Percentiles rank a stretch among this genome's conserved stretches.
Evolutionary conservation across 2,329 filamentous ascomycete species (phyloP).

Genomic region (Malbranchea cinnamomea): DNA sequence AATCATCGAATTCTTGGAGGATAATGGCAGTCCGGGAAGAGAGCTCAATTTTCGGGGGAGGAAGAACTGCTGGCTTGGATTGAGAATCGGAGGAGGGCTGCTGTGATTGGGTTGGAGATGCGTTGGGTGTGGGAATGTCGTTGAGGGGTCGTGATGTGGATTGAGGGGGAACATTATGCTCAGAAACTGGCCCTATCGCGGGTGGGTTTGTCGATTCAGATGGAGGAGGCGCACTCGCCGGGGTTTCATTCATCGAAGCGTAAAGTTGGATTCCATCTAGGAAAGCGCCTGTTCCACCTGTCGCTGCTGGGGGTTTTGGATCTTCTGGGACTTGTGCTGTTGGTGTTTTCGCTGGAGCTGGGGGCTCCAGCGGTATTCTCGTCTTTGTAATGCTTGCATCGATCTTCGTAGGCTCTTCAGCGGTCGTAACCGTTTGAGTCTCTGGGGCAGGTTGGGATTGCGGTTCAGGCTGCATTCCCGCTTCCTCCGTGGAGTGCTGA

Average conservation of each 20-base stretch:
- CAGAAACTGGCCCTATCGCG: too few species aligned
- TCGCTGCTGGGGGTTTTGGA: slow-evolving; percentile 1
- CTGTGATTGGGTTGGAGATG: not conserved
- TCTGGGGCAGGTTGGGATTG: too few species aligned
- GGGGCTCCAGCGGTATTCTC: too few species aligned
- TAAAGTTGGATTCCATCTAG: slow-evolving; percentile 15
- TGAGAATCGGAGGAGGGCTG: not conserved
- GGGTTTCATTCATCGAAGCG: slow-evolving; percentile 11
- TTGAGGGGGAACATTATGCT: too few species aligned
- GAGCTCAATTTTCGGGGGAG: slow-evolving; percentile 6
- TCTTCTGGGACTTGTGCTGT: slow-evolving; percentile 1
- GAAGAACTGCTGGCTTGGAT: not conserved
- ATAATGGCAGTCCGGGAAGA: slow-evolving; percentile 39
- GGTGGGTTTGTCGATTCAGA: slow-evolving; percentile 1
- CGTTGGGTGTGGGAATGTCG: not conserved
- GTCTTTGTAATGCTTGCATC: too few species aligned
- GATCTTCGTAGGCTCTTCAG: too few species aligned
- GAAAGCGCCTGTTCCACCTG: slow-evolving; percentile 7
- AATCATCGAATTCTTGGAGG: slow-evolving; percentile 42
- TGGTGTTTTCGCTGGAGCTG: not conserved
- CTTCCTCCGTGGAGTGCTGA: not conserved
- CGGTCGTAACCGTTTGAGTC: not conserved
- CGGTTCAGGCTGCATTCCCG: too few species aligned
- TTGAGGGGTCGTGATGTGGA: not conserved
- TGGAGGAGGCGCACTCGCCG: slow-evolving; percentile 4